These are phyloP conservation scores for Penicillium brasilianum DNA, from an alignment of 2,329 filamentous ascomycete species.

Conservation along the genomic window DNA sequence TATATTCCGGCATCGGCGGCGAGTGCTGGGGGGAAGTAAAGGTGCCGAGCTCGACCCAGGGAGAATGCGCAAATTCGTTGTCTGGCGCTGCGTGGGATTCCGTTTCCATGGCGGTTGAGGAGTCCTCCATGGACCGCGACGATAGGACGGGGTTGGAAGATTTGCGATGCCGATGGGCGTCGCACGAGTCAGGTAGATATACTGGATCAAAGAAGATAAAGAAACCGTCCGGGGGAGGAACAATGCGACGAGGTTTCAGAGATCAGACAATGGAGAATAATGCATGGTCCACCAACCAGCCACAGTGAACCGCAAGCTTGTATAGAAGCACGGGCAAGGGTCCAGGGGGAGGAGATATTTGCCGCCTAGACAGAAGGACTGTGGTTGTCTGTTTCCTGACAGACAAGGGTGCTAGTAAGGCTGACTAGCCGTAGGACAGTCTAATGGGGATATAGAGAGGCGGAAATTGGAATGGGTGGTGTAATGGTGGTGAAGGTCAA, in stretches of 20 bases:
- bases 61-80: constrained; percentile 50
- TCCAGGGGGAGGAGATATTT: neutral
- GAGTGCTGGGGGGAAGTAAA: constrained; percentile 66
- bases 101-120: constrained; percentile 49
- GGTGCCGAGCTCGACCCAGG: constrained; percentile 53
- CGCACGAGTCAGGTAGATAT: constrained; percentile 1
- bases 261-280: constrained; percentile 53
- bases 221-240: constrained; percentile 16
- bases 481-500: neutral
- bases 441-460: neutral
- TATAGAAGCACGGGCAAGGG: constrained; percentile 35
- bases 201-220: constrained; percentile 1
- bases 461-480: neutral
- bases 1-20: constrained; percentile 72
- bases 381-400: neutral
- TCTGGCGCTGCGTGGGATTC: constrained; percentile 51
- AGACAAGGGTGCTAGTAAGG: neutral
- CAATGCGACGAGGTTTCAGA: constrained; percentile 41
- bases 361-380: neutral
- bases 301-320: constrained; percentile 46
- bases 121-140: constrained; percentile 50
- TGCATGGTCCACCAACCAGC: constrained; percentile 53
- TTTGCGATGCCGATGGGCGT: neutral
- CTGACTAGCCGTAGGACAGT: neutral
- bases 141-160: neutral